phyloP scores from a whole-genome alignment of 345 rosid genomes.

The Syzygium aromaticum region DNA sequence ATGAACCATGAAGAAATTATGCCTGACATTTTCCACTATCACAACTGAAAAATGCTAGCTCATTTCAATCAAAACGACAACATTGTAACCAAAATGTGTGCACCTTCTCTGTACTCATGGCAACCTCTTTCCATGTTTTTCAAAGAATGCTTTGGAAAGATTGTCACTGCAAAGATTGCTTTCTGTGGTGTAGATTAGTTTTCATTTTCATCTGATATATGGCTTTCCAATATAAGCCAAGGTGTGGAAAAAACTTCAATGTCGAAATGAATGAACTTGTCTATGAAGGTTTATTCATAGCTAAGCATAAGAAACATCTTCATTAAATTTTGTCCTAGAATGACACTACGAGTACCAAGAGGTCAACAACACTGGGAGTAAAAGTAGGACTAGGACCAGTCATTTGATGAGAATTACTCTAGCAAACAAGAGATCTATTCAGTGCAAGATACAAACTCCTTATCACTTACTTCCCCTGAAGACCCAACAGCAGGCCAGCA shows the following conservation, averaged over 20 bases:
- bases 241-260: not conserved
- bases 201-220: not conserved
- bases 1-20: not conserved
- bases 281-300: not conserved
- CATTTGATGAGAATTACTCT: not conserved
- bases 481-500: conserved; percentile 78
- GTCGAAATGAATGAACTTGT: not conserved
- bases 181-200: not conserved
- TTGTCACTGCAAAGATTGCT: not conserved
- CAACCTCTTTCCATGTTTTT: not conserved
- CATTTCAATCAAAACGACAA: not conserved
- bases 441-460: not conserved
- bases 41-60: not conserved
- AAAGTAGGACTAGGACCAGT: not conserved
- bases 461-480: conserved; percentile 71
- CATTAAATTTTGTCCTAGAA: not conserved
- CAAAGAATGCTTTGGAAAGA: not conserved
- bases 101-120: not conserved
- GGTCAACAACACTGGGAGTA: not conserved
- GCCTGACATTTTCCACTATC: not conserved
- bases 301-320: not conserved
- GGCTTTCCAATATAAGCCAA: not conserved
- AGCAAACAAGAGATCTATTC: not conserved
- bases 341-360: not conserved
- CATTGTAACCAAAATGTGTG: not conserved